A percentile compares a stretch with the other conserved stretches of the same genome.
Evolutionary conservation across 2,329 filamentous ascomycete genomes (phyloP).

Genomic region (Passalora sequoiae): DNA sequence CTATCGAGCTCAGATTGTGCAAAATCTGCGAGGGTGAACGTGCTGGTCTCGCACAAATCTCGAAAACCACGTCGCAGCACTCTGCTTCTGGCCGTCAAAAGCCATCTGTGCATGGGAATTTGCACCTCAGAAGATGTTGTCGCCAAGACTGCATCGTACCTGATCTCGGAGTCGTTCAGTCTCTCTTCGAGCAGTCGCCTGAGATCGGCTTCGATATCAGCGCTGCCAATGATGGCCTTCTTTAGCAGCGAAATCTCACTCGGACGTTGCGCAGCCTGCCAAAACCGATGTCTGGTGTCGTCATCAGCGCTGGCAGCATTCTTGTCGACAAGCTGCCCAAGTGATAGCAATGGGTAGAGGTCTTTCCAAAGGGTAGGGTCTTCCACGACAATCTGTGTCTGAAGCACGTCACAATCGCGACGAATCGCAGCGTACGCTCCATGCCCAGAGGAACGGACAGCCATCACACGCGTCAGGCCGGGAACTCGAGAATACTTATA

Average conservation of each 20-base stretch:
- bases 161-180: constrained; percentile 37
- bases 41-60: constrained; percentile 52
- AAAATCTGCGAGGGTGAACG: constrained; percentile 55
- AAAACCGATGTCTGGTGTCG: constrained; percentile 44
- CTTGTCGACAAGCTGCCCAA: constrained; percentile 52
- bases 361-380: constrained; percentile 70
- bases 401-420: constrained; percentile 76
- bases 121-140: constrained; percentile 62
- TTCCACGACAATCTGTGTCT: constrained; percentile 62
- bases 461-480: constrained; percentile 75
- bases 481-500: constrained; percentile 94
- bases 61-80: constrained; percentile 60
- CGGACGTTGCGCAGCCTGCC: constrained; percentile 43
- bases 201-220: constrained; percentile 63
- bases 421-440: constrained; percentile 86
- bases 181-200: constrained; percentile 42
- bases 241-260: constrained; percentile 49
- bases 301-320: constrained; percentile 37
- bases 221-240: constrained; percentile 56
- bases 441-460: constrained; percentile 80
- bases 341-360: constrained; percentile 62
- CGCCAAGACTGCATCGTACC: constrained; percentile 41
- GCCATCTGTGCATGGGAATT: constrained; percentile 78
- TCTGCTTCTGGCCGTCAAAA: constrained; percentile 69
- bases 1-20: constrained; percentile 52